Evolutionary conservation across 1,284 basidiomycete genomes (phyloP).

Genomic region (Cystobasidiaceae sp.): DNA sequence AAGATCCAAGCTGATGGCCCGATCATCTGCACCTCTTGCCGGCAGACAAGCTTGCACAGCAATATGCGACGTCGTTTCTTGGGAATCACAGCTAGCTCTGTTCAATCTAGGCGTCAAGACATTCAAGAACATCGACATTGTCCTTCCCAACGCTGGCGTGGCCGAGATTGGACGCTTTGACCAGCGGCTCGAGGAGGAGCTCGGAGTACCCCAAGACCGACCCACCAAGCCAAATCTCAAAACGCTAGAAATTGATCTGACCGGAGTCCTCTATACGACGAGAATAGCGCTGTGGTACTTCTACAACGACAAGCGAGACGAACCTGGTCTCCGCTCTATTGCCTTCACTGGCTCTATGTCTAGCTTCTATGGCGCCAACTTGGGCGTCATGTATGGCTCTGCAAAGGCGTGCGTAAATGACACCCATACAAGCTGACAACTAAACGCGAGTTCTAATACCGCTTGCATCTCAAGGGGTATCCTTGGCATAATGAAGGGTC

Average conservation of each 20-base stretch:
- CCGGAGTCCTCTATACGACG: slow-evolving; percentile 53
- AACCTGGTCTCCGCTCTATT: slow-evolving; percentile 45
- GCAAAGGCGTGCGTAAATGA: slow-evolving; percentile 20
- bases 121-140: slow-evolving; percentile 55
- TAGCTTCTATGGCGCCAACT: slow-evolving; percentile 25
- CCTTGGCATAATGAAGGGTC: slow-evolving; percentile 29
- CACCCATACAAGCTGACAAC: neutral
- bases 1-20: no score
- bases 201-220: slow-evolving; percentile 15
- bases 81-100: slow-evolving; percentile 55
- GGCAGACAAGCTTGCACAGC: slow-evolving; percentile 52
- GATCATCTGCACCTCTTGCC: no score
- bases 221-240: slow-evolving; percentile 52
- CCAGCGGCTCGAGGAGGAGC: slow-evolving; percentile 26
- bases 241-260: slow-evolving; percentile 56
- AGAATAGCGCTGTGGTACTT: slow-evolving; percentile 27
- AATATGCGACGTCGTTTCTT: slow-evolving; percentile 55
- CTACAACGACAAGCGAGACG: slow-evolving; percentile 50
- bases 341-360: slow-evolving; percentile 54
- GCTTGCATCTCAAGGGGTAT: slow-evolving; percentile 2
- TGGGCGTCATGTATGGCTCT: slow-evolving; percentile 29
- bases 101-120: slow-evolving; percentile 54
- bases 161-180: slow-evolving; percentile 49
- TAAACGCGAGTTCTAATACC: neutral
- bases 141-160: slow-evolving; percentile 56